These are phyloP conservation scores for Alloteropsis semialata DNA, from an alignment of 176 grass and related monocot genomes.

Conservation along the genomic window DNA sequence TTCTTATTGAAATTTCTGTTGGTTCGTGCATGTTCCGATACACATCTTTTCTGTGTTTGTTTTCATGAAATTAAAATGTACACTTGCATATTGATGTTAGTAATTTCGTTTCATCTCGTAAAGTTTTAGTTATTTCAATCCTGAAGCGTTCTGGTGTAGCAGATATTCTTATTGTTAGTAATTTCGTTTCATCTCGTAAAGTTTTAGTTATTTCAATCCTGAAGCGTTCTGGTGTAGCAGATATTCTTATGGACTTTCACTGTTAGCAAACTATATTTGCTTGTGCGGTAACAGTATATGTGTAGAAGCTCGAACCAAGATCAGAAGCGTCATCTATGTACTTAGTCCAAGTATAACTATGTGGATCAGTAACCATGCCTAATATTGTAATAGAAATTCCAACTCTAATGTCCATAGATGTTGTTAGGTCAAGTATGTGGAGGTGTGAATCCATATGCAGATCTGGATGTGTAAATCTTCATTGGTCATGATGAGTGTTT, in stretches of 20 bases:
- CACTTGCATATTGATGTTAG: neutral
- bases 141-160: neutral
- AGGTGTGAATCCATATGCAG: neutral
- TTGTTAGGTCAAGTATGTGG: constrained; percentile 7
- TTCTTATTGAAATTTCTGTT: constrained; percentile 18
- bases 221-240: neutral
- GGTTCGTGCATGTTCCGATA: neutral
- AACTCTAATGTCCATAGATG: neutral
- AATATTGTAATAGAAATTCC: constrained; percentile 2
- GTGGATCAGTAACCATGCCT: neutral
- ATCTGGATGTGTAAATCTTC: neutral
- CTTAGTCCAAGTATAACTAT: neutral
- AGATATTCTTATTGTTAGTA: neutral
- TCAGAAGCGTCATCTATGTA: neutral
- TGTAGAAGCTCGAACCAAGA: neutral
- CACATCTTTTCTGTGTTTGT: neutral
- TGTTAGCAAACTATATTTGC: constrained; percentile 5
- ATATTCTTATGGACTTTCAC: neutral
- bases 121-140: neutral
- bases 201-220: neutral
- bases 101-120: neutral
- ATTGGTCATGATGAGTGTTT: neutral
- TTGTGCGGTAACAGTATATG: neutral
- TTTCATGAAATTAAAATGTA: neutral
- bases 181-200: neutral